phyloP scores from a whole-genome alignment of 2,329 filamentous ascomycete genomes.

The Pseudogymnoascus sp. region DNA sequence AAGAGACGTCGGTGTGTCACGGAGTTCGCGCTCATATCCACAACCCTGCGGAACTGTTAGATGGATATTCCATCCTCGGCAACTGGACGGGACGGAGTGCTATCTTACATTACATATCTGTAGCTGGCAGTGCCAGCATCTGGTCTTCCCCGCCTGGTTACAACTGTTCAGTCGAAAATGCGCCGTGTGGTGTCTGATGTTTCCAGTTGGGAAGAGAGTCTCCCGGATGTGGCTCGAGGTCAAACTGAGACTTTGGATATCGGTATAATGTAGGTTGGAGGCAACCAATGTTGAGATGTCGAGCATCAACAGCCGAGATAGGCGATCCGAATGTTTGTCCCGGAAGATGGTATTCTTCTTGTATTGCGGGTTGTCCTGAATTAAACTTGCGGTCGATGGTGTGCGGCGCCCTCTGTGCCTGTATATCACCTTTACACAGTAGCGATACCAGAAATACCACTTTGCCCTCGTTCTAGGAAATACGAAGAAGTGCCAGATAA shows the following conservation, averaged over 20 bases:
- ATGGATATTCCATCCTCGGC: neutral
- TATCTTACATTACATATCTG: neutral
- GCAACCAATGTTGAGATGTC: neutral
- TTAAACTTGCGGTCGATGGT: neutral
- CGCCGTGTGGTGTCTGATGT: neutral
- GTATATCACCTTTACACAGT: neutral
- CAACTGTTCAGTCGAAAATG: neutral
- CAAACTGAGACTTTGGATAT: neutral
- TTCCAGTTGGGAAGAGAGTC: neutral
- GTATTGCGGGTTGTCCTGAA: neutral
- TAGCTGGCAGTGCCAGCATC: neutral
- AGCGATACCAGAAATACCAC: neutral
- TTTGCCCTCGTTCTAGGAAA: neutral
- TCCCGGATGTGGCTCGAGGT: neutral
- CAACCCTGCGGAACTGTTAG: neutral
- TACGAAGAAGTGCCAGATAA: neutral
- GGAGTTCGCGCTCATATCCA: neutral
- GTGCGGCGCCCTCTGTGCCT: neutral
- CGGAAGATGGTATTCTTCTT: neutral
- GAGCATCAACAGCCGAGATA: neutral
- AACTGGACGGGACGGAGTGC: neutral
- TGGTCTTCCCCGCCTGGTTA: neutral
- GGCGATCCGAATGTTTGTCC: neutral
- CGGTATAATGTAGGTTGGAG: neutral
- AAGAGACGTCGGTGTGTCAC: neutral